These are phyloP conservation scores for Dacryopinax spathularia DNA, from an alignment of 768 basidiomycete species.

Conservation along the genomic window DNA sequence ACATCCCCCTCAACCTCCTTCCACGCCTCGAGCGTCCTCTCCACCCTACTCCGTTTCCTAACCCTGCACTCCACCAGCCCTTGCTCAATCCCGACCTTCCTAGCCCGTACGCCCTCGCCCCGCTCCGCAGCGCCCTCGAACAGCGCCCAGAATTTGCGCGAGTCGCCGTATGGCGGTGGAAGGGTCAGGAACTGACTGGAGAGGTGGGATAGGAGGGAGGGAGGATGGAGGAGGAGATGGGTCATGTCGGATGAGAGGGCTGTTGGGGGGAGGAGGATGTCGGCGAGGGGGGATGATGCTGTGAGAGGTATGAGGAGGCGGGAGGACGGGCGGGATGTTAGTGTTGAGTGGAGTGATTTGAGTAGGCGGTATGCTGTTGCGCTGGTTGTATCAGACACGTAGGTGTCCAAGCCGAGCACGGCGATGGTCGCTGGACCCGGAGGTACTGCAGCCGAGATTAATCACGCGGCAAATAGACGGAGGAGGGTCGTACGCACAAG, in stretches of 20 bases:
- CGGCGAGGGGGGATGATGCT: background rate
- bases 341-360: background rate
- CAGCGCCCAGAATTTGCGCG: slow-evolving; percentile 67
- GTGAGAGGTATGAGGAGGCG: background rate
- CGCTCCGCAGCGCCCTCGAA: slow-evolving; percentile 49
- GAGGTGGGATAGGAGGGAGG: slow-evolving; percentile 52
- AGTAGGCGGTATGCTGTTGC: background rate
- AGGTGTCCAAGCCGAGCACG: background rate
- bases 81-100: slow-evolving; percentile 28
- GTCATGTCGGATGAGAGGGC: slow-evolving; percentile 50
- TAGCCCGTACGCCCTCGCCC: slow-evolving; percentile 46
- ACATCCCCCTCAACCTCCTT: background rate
- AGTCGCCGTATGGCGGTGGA: slow-evolving; percentile 47
- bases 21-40: slow-evolving; percentile 45
- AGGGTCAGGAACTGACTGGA: slow-evolving; percentile 54
- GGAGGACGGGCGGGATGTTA: background rate
- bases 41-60: slow-evolving; percentile 40
- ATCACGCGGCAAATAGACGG: background rate
- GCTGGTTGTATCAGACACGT: background rate
- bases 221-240: slow-evolving; percentile 55
- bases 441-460: background rate
- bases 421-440: background rate
- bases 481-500: background rate
- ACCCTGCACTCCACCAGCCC: slow-evolving; percentile 38
- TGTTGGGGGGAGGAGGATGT: slow-evolving; percentile 34